phyloP scores from a whole-genome alignment of 176 grass and related monocot genomes.

The Otatea glauca region DNA sequence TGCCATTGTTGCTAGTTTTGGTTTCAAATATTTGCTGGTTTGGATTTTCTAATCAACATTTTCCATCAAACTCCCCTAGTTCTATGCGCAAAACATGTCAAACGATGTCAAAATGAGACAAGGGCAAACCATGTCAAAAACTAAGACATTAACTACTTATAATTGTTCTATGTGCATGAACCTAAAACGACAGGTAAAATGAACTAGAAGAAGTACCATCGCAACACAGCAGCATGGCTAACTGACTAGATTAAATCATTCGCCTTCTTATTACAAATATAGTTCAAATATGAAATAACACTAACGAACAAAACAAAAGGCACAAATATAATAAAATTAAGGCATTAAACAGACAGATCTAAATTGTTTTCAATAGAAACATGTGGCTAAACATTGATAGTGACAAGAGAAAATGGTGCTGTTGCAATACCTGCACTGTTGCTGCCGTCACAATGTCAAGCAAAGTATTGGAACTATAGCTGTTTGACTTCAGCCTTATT shows the following conservation, averaged over 20 bases:
- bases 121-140: neutral
- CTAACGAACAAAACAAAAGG: neutral
- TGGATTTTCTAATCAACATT: neutral
- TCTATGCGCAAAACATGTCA: neutral
- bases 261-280: neutral
- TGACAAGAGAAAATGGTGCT: neutral
- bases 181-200: neutral
- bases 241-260: constrained; percentile 9
- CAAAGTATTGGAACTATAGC: constrained; percentile 84
- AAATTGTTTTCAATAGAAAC: neutral
- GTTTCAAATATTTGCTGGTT: neutral
- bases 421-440: constrained; percentile 75
- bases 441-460: constrained; percentile 93
- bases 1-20: neutral
- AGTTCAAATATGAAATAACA: constrained; percentile 34
- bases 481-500: constrained; percentile 93
- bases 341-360: constrained; percentile 16
- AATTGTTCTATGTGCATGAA: constrained; percentile 2
- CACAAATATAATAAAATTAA: neutral
- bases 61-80: neutral
- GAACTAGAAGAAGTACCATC: neutral
- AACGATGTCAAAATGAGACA: neutral
- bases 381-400: neutral
- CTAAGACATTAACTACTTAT: neutral
- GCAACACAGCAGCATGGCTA: neutral